phyloP scores from a whole-genome alignment of 768 basidiomycete genomes.

The Mycena olivaceomarginata region DNA sequence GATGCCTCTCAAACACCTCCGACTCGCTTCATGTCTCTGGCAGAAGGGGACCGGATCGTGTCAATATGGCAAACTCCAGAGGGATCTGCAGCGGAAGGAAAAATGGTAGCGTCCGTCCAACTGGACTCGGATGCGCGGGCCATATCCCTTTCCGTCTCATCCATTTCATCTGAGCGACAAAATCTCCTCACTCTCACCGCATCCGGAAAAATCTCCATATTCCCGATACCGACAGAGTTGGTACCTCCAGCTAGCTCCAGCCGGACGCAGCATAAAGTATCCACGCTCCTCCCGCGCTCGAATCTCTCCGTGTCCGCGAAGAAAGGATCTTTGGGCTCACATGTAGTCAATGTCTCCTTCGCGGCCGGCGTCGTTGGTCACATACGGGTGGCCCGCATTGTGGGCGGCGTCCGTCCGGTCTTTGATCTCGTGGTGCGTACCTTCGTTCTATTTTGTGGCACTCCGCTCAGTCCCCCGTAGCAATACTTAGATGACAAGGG shows the following conservation, averaged over 20 bases:
- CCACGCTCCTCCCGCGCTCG: conserved; percentile 72
- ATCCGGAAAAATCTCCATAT: conserved; percentile 76
- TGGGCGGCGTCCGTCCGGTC: conserved; percentile 74
- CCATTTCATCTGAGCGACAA: conserved; percentile 54
- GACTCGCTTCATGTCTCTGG: conserved; percentile 74
- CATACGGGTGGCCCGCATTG: conserved; percentile 72
- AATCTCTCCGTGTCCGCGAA: conserved; percentile 65
- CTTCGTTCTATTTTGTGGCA: conserved; percentile 15
- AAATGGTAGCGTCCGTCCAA: conserved; percentile 75
- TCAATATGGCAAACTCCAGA: conserved; percentile 76
- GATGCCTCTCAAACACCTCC: conserved; percentile 61
- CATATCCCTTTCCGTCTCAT: conserved; percentile 59
- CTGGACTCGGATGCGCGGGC: conserved; percentile 78
- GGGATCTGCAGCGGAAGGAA: conserved; percentile 64
- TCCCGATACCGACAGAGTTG: conserved; percentile 70
- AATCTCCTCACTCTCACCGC: conserved; percentile 74
- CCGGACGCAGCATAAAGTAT: conserved; percentile 64
- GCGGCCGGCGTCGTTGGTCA: conserved; percentile 61
- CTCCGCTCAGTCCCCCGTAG: conserved; percentile 55
- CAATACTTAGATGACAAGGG: conserved; percentile 73
- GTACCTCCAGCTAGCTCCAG: conserved; percentile 60
- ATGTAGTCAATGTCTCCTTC: conserved; percentile 70
- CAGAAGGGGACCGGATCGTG: conserved; percentile 77
- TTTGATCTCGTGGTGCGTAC: conserved; percentile 76
- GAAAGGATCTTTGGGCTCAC: conserved; percentile 55